A percentile compares a stretch with the other conserved stretches of the same genome.
Conservation (phyloP, 352 stramenopile genomes). For the Phytopythium chamaehyphon region DNA sequence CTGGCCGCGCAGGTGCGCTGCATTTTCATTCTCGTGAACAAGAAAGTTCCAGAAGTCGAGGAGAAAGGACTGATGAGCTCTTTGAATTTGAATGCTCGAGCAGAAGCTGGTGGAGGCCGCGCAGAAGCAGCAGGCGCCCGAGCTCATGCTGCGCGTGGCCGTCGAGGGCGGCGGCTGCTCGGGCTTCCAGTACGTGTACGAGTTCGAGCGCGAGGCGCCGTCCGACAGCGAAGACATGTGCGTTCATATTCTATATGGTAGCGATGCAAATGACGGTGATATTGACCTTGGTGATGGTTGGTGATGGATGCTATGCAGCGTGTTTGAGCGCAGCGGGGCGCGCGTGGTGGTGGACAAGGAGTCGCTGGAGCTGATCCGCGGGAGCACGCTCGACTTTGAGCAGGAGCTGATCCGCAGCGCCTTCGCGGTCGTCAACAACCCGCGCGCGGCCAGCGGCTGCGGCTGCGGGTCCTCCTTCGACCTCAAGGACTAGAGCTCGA, state of each 20-base stretch:
- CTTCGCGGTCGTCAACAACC: conserved; percentile 97
- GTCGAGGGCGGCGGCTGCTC: conserved; percentile 93
- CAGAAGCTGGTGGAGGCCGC: conserved; percentile 60
- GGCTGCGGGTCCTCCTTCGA: conserved; percentile 98
- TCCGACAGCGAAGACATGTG: conserved; percentile 54
- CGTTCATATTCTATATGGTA: not conserved
- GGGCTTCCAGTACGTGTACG: conserved; percentile 92
- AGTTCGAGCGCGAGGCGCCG: conserved; percentile 66
- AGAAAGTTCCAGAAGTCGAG: too few relatives aligned
- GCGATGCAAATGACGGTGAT: not conserved
- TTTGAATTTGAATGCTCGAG: too few relatives aligned
- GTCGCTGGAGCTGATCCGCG: conserved; percentile 92
- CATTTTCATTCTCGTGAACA: not conserved
- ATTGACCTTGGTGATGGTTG: not conserved
- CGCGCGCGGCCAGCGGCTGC: conserved; percentile 94
- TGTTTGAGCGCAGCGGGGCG: conserved; percentile 87
- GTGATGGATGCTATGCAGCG: conserved; percentile 11
- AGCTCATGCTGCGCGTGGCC: conserved; percentile 81
- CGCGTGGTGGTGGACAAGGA: conserved; percentile 90
- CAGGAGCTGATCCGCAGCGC: conserved; percentile 96
- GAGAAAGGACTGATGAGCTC: conserved; percentile 3
- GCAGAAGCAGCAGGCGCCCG: conserved; percentile 43
- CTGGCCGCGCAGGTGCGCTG: conserved; percentile 43
- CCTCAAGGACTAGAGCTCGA: conserved; percentile 94
- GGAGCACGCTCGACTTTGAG: conserved; percentile 95